Percentiles rank a stretch among this genome's conserved stretches.
phyloP scores from a whole-genome alignment of 106 monocot genomes.

The Allium fistulosum region DNA sequence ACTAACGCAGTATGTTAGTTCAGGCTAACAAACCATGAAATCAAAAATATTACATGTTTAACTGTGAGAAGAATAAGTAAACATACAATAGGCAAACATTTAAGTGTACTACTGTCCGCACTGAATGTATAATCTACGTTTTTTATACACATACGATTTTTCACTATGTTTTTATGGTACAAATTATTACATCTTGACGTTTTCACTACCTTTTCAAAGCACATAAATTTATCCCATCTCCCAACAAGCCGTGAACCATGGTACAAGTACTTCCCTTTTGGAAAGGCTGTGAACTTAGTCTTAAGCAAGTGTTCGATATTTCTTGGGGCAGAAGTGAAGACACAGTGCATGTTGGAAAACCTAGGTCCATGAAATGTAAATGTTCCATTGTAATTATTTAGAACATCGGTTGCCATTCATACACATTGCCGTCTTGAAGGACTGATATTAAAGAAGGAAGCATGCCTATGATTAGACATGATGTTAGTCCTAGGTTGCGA shows the following conservation, averaged over 20 bases:
- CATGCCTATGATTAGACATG: constrained; percentile 80
- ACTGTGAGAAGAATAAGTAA: too few species aligned
- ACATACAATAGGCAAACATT: too few species aligned
- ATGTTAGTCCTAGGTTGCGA: constrained; percentile 45
- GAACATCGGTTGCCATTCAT: constrained; percentile 83
- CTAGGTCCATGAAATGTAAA: constrained; percentile 73
- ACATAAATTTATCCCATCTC: constrained; percentile 87
- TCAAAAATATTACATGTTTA: too few species aligned
- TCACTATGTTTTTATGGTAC: too few species aligned
- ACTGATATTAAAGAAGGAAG: constrained; percentile 69
- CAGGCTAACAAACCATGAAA: too few species aligned
- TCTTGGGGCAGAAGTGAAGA: constrained; percentile 78
- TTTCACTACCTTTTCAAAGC: too few species aligned
- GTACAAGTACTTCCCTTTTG: constrained; percentile 59
- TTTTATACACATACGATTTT: too few species aligned
- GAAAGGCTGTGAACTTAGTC: constrained; percentile 74
- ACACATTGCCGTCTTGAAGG: constrained; percentile 49
- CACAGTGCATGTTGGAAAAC: constrained; percentile 72
- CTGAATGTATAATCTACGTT: too few species aligned
- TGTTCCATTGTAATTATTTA: constrained; percentile 44
- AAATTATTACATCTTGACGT: too few species aligned
- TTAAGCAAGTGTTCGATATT: constrained; percentile 90
- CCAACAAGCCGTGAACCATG: constrained; percentile 66
- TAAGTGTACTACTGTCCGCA: too few species aligned
- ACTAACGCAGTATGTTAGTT: too few species aligned